Base-by-base conservation (phyloP, 768 basidiomycete species). In the Mycena pura region DNA sequence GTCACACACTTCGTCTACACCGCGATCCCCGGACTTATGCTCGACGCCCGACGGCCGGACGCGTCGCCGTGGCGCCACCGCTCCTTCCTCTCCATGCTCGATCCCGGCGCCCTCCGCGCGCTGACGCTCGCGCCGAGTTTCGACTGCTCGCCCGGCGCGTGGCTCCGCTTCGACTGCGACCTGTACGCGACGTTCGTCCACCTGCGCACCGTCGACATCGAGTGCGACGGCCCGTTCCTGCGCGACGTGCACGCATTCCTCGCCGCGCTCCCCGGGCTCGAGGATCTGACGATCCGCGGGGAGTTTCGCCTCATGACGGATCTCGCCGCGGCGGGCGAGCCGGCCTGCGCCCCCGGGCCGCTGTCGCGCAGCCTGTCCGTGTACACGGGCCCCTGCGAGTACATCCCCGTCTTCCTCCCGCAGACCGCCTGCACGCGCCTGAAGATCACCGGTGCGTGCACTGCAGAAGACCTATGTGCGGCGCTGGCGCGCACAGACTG, bases 201-300 rank as follows among this genome's bases (percentile, higher is more conserved):
- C 3, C 46, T 62, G 14, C 21, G 40, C 28, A 49, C 19, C n/a
- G 54, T 62, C 6, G 34, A 21, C 27, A 62, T 62, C 21, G 54
- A 24, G 38, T 47, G 44, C 47, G 60, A 62, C 32, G 60, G 60
- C 11, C 60, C 60, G 15, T 62, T 62, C 60, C 38, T 62, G 8
- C 38, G 46, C 3, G 29, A 25, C 5, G 40, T 62, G 11, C 60
- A 54, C 24, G 27, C 17, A 15, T 62, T 62, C 46, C 53, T 62
- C 47, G 47, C 10, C 10, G 21, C 8, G 31, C 60, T 62, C 31
- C 54, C 60, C 11, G 47, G 29, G 22, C 40, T 62, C 13, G 22
- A 28, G n/a, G n/a, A 56, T 7, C 39, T 62, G 21, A 51, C 27
- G 1, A 29, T 62, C 17, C 19, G 24, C 19, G 60, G 60, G 28